Base-by-base conservation (phyloP, 2,329 filamentous ascomycete species). In the Xylariaceae sp. region DNA sequence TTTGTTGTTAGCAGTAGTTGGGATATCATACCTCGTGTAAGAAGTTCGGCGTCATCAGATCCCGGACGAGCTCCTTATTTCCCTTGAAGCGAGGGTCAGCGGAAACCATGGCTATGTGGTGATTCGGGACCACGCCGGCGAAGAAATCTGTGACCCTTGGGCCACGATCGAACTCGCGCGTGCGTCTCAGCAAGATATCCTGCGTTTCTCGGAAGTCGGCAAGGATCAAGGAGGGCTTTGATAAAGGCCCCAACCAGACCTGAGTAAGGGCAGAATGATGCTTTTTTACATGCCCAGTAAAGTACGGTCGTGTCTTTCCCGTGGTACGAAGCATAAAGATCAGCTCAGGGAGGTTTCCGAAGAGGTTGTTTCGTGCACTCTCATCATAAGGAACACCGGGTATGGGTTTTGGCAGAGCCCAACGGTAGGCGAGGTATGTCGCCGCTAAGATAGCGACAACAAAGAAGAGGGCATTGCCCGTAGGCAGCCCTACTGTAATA, bases 1-100 rank as follows among this genome's bases (percentile, higher is more conserved):
- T n/a, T 31, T 45, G 2, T 21, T 2, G 6, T 44, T 26, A 23
- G 6, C 6, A 23, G 7, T 36, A 12, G 2, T 6, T 11, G 4
- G 39, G 17, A 3, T 3, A 21, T 23, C 36, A 26, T 36, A 61
- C 60, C 26, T 61, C 59, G 39, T 73, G 63, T 17, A 77, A 58
- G 46, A 77, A 76, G 8, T 47, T 63, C 0, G 73, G 70, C 2
- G 73, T 66, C 75, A 77, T 75, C 6, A 76, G 61, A 36, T 76
- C 74, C 39, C 68, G 65, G 3, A 75, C 57, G 3, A 77, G 65
- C 37, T 71, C 67, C 46, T 66, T 72, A 37, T 75, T 71, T 12
- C 36, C 45, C 60, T 69, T 74, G 59, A 71, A 73, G 6, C 68
- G 63, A 3, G 71, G 68, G 50, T 75, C 67, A 8, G 63, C 50